A percentile compares a stretch with the other conserved stretches of the same genome.
These are phyloP conservation scores for Verticillium tricorpus DNA, from an alignment of 2,329 filamentous ascomycete species.

Conservation along the genomic window DNA sequence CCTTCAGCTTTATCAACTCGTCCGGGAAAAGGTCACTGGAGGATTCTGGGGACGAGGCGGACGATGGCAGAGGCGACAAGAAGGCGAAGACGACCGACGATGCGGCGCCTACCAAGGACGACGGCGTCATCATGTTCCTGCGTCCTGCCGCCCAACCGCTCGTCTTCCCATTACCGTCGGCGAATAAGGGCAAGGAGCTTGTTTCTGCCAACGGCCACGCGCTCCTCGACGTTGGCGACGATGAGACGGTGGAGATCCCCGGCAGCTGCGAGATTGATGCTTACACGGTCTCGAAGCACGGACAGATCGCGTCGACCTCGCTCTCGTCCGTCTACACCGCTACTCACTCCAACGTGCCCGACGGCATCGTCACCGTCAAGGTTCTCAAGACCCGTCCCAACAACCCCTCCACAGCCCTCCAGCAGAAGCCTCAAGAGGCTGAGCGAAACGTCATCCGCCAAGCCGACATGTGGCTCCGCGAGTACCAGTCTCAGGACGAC, in stretches of 20 bases:
- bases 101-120: slow-evolving; percentile 27
- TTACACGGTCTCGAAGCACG: slow-evolving; percentile 51
- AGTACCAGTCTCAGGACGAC: slow-evolving; percentile 51
- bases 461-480: slow-evolving; percentile 56
- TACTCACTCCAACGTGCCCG: slow-evolving; percentile 46
- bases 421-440: slow-evolving; percentile 41
- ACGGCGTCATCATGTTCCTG: slow-evolving; percentile 53
- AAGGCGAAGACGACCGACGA: slow-evolving; percentile 33
- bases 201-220: slow-evolving; percentile 41
- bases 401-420: slow-evolving; percentile 18
- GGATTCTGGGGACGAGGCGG: slow-evolving; percentile 38
- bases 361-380: slow-evolving; percentile 55
- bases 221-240: slow-evolving; percentile 44
- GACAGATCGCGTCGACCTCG: slow-evolving; percentile 51
- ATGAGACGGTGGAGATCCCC: slow-evolving; percentile 44
- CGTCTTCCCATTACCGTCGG: slow-evolving; percentile 46
- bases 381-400: slow-evolving; percentile 50
- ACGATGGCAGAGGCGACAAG: slow-evolving; percentile 34
- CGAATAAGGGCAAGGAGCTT: slow-evolving; percentile 40
- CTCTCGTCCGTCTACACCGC: slow-evolving; percentile 54
- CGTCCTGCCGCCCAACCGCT: slow-evolving; percentile 44
- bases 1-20: slow-evolving; percentile 31
- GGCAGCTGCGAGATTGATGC: slow-evolving; percentile 46
- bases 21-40: slow-evolving; percentile 47
- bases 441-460: slow-evolving; percentile 54